Conservation (phyloP, 2,329 filamentous ascomycete species). For the Diatrype stigma region DNA sequence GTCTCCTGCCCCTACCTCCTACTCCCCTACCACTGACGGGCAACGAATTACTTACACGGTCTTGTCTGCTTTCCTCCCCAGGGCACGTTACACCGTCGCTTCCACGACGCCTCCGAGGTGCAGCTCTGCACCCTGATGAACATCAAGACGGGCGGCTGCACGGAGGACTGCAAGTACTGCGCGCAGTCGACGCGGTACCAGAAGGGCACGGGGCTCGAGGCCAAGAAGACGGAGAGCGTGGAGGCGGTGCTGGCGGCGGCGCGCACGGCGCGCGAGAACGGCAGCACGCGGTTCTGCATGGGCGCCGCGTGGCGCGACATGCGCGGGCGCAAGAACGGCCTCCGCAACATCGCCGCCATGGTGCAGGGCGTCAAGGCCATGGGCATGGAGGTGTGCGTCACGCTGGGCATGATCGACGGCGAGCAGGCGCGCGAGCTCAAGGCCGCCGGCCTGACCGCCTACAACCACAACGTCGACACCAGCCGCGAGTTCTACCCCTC, state of each 20-base stretch:
- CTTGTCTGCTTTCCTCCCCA: conserved; percentile 33
- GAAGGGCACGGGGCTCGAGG: conserved; percentile 72
- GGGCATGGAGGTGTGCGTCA: conserved; percentile 92
- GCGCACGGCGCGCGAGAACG: conserved; percentile 72
- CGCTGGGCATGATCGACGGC: conserved; percentile 84
- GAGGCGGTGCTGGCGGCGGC: conserved; percentile 78
- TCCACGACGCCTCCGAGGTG: conserved; percentile 78
- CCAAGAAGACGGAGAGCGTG: conserved; percentile 74
- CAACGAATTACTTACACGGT: conserved; percentile 2
- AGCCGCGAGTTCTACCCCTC: conserved; percentile 83
- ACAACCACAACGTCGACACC: conserved; percentile 94
- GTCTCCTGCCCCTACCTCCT: too few species aligned
- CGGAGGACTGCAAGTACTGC: conserved; percentile 90
- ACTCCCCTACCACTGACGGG: too few species aligned
- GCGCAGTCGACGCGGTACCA: conserved; percentile 80
- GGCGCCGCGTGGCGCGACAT: conserved; percentile 92
- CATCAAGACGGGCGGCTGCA: conserved; percentile 92
- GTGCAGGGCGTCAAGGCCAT: conserved; percentile 73
- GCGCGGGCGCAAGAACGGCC: conserved; percentile 78
- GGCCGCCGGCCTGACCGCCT: conserved; percentile 79
- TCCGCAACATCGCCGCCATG: conserved; percentile 85
- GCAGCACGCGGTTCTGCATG: conserved; percentile 92
- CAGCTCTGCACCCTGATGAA: conserved; percentile 96
- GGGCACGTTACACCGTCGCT: conserved; percentile 75
- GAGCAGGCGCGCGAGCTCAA: conserved; percentile 78